Conservation (phyloP, 2,329 filamentous ascomycete genomes). For the Pseudodiploospora longispora region DNA sequence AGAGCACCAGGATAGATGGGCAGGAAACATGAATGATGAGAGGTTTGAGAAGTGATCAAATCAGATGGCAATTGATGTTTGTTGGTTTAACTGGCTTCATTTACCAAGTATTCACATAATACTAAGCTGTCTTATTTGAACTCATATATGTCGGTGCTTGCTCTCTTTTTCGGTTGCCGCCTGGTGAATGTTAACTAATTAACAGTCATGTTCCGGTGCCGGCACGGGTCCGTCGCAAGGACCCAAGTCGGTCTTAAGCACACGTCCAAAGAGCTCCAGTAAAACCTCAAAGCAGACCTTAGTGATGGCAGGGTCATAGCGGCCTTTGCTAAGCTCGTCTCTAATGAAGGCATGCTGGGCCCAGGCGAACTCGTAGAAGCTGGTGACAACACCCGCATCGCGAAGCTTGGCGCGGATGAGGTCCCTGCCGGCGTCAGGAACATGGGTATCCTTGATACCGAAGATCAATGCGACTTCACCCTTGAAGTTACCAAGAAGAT, state of each 20-base stretch:
- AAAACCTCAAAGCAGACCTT: constrained; percentile 89
- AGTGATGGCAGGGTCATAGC: constrained; percentile 80
- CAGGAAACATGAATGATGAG: no score
- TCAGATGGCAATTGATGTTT: no score
- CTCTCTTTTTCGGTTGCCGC: no score
- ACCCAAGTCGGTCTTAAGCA: constrained; percentile 72
- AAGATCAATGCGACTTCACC: constrained; percentile 38
- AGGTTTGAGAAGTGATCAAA: no score
- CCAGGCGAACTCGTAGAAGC: constrained; percentile 86
- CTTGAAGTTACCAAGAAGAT: constrained; percentile 56
- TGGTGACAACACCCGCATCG: constrained; percentile 64
- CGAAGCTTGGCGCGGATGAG: constrained; percentile 75
- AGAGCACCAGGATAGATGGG: no score
- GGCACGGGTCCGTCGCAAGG: constrained; percentile 51
- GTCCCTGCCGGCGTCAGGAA: constrained; percentile 80
- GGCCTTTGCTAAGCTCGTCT: constrained; percentile 86
- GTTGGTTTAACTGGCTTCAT: no score
- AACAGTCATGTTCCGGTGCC: constrained; percentile 68
- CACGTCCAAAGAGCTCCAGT: constrained; percentile 73
- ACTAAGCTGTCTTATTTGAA: no score
- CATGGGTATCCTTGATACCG: constrained; percentile 79
- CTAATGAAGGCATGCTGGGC: constrained; percentile 93
- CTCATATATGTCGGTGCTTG: no score
- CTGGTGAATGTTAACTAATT: background rate
- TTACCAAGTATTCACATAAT: no score